phyloP scores from a whole-genome alignment of 164 flowering plant genomes.

The grape (Vitis vinifera) region DNA sequence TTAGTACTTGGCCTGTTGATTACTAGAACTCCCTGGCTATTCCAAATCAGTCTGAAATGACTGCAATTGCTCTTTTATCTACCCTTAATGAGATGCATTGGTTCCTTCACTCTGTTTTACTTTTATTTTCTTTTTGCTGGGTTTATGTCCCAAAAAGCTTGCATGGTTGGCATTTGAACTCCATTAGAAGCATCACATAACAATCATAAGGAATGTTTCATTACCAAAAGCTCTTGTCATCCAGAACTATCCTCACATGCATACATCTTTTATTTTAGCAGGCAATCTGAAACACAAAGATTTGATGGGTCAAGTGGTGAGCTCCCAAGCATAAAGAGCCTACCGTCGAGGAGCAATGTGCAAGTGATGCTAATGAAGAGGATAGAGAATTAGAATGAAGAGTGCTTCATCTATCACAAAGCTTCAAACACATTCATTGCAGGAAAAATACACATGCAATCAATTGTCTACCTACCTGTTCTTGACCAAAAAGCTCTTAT shows the following conservation, averaged over 20 bases:
- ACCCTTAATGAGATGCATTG: too few species aligned
- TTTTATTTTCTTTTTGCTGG: too few species aligned
- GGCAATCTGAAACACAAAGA: conserved; percentile 87
- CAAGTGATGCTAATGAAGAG: conserved; percentile 17
- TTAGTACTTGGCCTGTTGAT: too few species aligned
- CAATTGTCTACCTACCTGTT: too few species aligned
- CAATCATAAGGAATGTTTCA: neutral
- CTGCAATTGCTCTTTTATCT: too few species aligned
- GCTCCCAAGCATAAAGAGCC: conserved; percentile 67
- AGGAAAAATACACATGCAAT: neutral
- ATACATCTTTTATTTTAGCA: conserved; percentile 21
- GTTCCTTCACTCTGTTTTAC: too few species aligned
- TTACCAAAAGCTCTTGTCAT: neutral
- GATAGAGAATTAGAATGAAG: conserved; percentile 22
- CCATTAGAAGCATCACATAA: too few species aligned
- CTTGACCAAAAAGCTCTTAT: too few species aligned
- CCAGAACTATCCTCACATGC: too few species aligned
- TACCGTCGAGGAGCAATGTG: conserved; percentile 25
- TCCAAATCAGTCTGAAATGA: neutral
- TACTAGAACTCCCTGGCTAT: neutral
- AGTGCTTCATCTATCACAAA: neutral
- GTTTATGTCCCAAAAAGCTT: too few species aligned
- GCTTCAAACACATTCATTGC: neutral
- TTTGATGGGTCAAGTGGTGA: conserved; percentile 71
- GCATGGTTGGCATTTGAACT: too few species aligned